Conservation (phyloP, 164 flowering plant genomes). For the Umbellularia californica region DNA sequence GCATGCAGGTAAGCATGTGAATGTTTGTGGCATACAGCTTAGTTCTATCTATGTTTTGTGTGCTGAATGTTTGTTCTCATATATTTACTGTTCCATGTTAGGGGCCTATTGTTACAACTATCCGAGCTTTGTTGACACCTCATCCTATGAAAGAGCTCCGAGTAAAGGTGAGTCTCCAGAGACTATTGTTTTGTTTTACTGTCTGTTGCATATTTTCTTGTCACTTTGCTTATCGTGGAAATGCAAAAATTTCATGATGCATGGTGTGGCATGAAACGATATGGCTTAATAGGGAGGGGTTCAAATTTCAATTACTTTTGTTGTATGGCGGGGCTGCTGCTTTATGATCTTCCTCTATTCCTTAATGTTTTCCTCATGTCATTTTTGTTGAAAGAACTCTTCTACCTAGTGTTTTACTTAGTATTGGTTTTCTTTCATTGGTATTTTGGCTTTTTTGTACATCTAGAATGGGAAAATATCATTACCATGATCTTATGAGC, state of each 20-base stretch:
- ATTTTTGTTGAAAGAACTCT: too few relatives aligned
- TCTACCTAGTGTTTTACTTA: too few relatives aligned
- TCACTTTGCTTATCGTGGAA: neutral
- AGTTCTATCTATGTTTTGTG: neutral
- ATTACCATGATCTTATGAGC: too few relatives aligned
- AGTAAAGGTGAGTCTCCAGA: conserved; percentile 57
- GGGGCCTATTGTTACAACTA: conserved; percentile 91
- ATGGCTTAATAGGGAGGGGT: too few relatives aligned
- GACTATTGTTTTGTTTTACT: neutral
- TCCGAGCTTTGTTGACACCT: conserved; percentile 90
- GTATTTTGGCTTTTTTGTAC: too few relatives aligned
- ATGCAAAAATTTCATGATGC: neutral
- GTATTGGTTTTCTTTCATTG: too few relatives aligned
- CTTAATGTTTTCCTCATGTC: too few relatives aligned
- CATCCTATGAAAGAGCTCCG: conserved; percentile 99
- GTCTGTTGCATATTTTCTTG: neutral
- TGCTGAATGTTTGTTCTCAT: neutral
- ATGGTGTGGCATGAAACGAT: neutral
- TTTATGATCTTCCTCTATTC: too few relatives aligned
- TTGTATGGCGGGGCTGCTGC: too few relatives aligned
- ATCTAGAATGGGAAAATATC: too few relatives aligned
- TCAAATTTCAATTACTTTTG: too few relatives aligned
- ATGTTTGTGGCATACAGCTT: conserved; percentile 83
- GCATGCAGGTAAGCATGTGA: conserved; percentile 67
- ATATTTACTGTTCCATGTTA: conserved; percentile 15